phyloP scores from a whole-genome alignment of 306 rosid species.

The Ormosia semicastrata region DNA sequence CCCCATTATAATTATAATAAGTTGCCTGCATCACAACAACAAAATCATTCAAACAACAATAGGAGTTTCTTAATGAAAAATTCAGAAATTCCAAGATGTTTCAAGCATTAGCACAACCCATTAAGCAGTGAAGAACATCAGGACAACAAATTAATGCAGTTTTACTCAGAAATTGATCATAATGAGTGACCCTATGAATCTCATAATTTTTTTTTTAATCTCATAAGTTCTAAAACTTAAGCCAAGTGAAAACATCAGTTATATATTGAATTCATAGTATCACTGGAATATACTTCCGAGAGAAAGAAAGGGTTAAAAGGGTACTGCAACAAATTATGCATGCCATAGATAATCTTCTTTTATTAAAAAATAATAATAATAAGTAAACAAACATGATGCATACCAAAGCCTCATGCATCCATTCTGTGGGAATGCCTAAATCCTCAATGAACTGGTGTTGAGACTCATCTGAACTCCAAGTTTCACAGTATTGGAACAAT shows the following conservation, averaged over 20 bases:
- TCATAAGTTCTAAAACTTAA: constrained; percentile 13
- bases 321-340: constrained; percentile 17
- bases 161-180: background rate
- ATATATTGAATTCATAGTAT: background rate
- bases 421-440: constrained; percentile 77
- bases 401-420: constrained; percentile 99
- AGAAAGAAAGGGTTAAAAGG: background rate
- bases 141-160: background rate
- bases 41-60: constrained; percentile 31
- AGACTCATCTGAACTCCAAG: constrained; percentile 82
- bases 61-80: constrained; percentile 8
- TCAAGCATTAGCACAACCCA: constrained; percentile 15
- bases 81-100: background rate
- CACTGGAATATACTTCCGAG: background rate
- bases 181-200: constrained; percentile 1
- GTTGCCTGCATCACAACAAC: constrained; percentile 67
- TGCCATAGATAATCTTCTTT: background rate
- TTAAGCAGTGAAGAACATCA: constrained; percentile 11
- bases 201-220: background rate
- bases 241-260: constrained; percentile 4
- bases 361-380: background rate
- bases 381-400: constrained; percentile 14
- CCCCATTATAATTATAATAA: constrained; percentile 70
- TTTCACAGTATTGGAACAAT: constrained; percentile 90
- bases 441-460: constrained; percentile 80